Evolutionary conservation across 192 early-diverging fungal genomes (phyloP).

Genomic region (Funneliformis mosseae): DNA sequence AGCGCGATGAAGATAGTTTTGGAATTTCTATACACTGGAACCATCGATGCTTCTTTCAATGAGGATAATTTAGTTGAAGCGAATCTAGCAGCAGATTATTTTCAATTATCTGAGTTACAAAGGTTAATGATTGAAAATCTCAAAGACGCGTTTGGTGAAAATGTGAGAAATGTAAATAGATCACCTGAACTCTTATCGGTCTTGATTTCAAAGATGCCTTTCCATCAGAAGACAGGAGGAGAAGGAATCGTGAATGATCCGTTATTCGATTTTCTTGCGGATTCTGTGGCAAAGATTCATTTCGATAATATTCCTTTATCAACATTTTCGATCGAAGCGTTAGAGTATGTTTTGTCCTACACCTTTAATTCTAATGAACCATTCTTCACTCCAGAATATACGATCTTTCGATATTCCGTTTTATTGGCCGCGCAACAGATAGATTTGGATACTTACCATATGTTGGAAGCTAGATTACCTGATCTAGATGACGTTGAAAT

Average conservation of each 20-base stretch:
- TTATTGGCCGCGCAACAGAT: neutral
- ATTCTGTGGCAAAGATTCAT: neutral
- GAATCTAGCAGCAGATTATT: slow-evolving; percentile 12
- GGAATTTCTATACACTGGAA: slow-evolving; percentile 22
- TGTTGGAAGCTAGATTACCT: neutral
- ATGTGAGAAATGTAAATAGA: neutral
- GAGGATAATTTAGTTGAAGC: neutral
- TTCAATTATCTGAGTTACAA: slow-evolving; percentile 15
- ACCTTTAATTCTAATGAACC: neutral
- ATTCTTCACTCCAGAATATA: slow-evolving; percentile 1
- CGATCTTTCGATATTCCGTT: neutral
- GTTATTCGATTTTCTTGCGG: neutral
- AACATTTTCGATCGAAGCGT: neutral
- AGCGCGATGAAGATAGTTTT: slow-evolving; percentile 4
- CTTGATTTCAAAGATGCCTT: neutral
- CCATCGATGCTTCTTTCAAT: neutral
- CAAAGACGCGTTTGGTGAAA: neutral
- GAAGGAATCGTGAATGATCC: neutral
- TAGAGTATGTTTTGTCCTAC: neutral
- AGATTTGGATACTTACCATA: neutral
- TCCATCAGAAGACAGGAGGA: neutral
- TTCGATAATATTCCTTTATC: neutral
- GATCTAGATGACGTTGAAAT: neutral
- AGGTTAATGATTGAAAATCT: neutral
- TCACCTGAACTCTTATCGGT: neutral